Evolutionary conservation across 345 rosid genomes (phyloP), one percentile per base, ranked within the genome.

Genomic region (Iberis pinnata): DNA sequence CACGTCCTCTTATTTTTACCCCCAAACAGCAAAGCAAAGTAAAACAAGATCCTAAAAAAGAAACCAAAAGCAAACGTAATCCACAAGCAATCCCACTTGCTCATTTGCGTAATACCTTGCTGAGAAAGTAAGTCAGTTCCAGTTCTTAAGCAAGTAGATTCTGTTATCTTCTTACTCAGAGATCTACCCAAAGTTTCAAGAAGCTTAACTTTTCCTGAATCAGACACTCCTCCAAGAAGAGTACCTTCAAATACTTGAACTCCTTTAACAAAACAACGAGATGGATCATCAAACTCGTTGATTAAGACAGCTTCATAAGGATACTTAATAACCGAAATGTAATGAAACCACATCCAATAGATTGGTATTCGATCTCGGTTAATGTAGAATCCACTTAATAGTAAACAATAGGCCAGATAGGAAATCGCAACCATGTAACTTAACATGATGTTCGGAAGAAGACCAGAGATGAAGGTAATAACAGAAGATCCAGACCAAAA

Each of bases 401-500:
- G 61, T 32, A 67, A 20, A 49, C 70, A 75, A 18, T 75, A 75
- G 9, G 76, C 69, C 3, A 75, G 44, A 8, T 65, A 69, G 6
- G 77, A 56, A 2, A 75, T 73, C 16, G 73, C 56, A 9, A 71
- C 70, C 14, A 67, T 72, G 74, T 64, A 75, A 16, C 79, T 75
- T 18, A 60, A 1, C 17, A 72, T 69, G 25, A 74, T 37, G 36
- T 76, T 60, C 0, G 81, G 72, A 7, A 77, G 49, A 6, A 72
- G 27, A 4, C 76, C 84, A 3, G 78, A 49, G 7, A 69, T 27
- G 62, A 79, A 76, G 4, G 74, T 61, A 7, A 76, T 71, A 8
- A 58, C 48, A 2, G 94, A 84, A 35, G 78, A 78, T 15, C 96
- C 96, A 0, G 88, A 81, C 94, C 94, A 88, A 51, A 76, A 71